Percentiles rank a stretch among this genome's conserved stretches.
phyloP scores from a whole-genome alignment of 129 eudicot genomes.

The Lactuca saligna region DNA sequence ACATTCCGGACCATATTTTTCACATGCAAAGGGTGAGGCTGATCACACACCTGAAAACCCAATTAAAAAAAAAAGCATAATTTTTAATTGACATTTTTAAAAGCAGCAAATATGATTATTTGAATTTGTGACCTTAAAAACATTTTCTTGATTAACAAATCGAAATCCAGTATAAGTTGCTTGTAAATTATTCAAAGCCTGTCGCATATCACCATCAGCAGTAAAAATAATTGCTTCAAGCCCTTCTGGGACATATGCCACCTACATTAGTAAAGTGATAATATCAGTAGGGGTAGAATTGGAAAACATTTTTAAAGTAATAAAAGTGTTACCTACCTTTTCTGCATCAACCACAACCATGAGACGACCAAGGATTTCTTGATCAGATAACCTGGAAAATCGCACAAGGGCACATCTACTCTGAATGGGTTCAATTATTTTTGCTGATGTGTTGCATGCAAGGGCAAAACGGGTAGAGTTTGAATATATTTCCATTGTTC shows the following conservation, averaged over 20 bases:
- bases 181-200: conserved; percentile 88
- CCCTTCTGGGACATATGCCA: conserved; percentile 85
- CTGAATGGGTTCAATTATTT: conserved; percentile 97
- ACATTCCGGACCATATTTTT: conserved; percentile 89
- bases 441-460: conserved; percentile 94
- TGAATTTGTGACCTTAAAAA: conserved; percentile 69
- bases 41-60: conserved; percentile 81
- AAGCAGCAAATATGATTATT: not conserved
- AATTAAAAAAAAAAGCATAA: not conserved
- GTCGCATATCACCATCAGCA: conserved; percentile 99
- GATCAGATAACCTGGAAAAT: conserved; percentile 81
- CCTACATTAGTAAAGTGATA: conserved; percentile 36
- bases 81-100: not conserved
- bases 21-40: conserved; percentile 97
- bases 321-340: conserved; percentile 63
- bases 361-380: conserved; percentile 95
- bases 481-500: conserved; percentile 97
- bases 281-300: not conserved
- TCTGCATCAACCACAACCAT: conserved; percentile 87
- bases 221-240: conserved; percentile 92
- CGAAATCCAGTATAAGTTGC: conserved; percentile 96
- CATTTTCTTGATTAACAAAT: conserved; percentile 93
- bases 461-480: conserved; percentile 97
- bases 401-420: conserved; percentile 99
- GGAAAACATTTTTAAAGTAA: not conserved